phyloP scores from a whole-genome alignment of 805 yeast species.

The Candida parachauliodes region DNA sequence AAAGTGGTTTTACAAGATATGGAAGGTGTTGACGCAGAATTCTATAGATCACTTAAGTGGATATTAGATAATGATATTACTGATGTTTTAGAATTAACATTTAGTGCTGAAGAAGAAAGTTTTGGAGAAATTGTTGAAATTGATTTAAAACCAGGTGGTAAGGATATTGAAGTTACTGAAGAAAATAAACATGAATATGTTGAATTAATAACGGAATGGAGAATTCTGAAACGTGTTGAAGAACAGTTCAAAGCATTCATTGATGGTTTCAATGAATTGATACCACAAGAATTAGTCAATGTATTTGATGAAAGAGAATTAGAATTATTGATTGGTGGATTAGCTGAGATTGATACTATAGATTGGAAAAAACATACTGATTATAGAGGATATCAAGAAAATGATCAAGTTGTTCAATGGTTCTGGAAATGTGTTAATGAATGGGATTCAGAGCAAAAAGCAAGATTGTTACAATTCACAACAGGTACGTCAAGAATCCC shows the following conservation, averaged over 20 bases:
- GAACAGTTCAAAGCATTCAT: conserved; percentile 95
- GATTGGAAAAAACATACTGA: conserved; percentile 99
- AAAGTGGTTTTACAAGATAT: conserved; percentile 93
- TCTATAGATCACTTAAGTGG: conserved; percentile 93
- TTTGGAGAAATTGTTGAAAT: conserved; percentile 90
- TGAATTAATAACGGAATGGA: conserved; percentile 94
- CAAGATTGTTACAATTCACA: conserved; percentile 91
- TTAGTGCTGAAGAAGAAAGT: conserved; percentile 86
- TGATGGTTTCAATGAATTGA: conserved; percentile 95
- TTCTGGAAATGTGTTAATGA: conserved; percentile 92
- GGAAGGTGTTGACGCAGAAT: conserved; percentile 99
- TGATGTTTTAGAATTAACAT: conserved; percentile 75
- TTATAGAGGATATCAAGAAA: conserved; percentile 95
- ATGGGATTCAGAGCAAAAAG: conserved; percentile 97
- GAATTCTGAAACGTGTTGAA: conserved; percentile 86
- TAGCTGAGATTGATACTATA: conserved; percentile 95
- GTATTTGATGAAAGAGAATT: conserved; percentile 98
- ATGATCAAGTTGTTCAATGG: conserved; percentile 97
- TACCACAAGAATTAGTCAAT: conserved; percentile 93
- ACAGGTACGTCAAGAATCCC: conserved; percentile 99
- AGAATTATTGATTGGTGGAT: conserved; percentile 95
- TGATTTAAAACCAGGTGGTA: conserved; percentile 87
- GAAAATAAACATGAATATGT: conserved; percentile 95
- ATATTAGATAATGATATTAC: conserved; percentile 92
- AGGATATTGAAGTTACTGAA: conserved; percentile 86